Base-by-base conservation (phyloP, 192 early-diverging fungal genomes). In the Mortierella alpina region DNA sequence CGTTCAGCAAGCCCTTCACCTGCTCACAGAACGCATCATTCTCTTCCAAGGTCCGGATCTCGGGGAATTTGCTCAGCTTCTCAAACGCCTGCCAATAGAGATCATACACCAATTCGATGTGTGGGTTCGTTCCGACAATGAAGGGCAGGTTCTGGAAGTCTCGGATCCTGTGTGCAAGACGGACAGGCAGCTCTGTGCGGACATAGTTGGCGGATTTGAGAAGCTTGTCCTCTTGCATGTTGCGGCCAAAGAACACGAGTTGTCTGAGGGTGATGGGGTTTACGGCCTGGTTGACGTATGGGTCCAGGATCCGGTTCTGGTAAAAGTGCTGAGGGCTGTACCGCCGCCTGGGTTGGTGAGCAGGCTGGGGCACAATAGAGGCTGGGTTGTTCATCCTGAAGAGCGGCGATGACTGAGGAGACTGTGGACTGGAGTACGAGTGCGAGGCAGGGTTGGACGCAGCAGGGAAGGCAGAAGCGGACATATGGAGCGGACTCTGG, bases 41-140 rank as follows among this genome's bases (percentile, higher is more conserved):
- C 59, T 96, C 92, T 53, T 95, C 91, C 48, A 95, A 78, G 5
- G 91, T 93, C 70, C 88, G 87, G 44, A 99, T 94, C 7, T 73
- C 69, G 11, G 91, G 88, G 22, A 95, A 82, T 65, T 90, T 85
- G 58, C 92, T 87, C 72, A 97, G 88, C 63, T 83, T 83, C 56
- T 97, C 95, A 78, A 99, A 97, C 1, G 96, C 96, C n/a, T 89
- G 86, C 97, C 96, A 97, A 79, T 97, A 99, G 52, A 97, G 85
- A 59, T 91, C 88, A 70, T 99, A 97, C 18, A 96, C 91, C 18
- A 75, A 83, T 75, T 93, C 88, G 63, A 97, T 90, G 69, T 97
- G 94, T 7, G 96, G 94, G 72, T 97, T 97, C 14, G 94, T 95
- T 11, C 96, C 97, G 1, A 96, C 93, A 45, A 96, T 93, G 66